Base-by-base conservation (phyloP, 306 rosid species). In the Glycine latifolia region DNA sequence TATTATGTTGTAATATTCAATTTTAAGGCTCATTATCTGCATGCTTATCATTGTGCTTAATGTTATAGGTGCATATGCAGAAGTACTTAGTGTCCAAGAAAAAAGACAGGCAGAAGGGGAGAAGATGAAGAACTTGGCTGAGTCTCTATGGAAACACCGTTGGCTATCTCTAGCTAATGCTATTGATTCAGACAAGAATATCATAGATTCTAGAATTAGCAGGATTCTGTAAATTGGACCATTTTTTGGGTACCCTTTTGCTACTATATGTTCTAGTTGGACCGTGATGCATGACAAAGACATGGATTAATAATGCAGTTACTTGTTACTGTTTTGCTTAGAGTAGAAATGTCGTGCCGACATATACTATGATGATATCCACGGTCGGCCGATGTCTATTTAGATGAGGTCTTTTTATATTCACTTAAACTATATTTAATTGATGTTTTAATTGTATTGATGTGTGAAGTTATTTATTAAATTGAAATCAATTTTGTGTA, bases 101-200 rank as follows among this genome's bases (percentile, higher is more conserved):
- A 89, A 91, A 69, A 87, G 99, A 76, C 89, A 89, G 88, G 84
- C 37, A 72, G 91, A 95, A 89, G 99, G 92, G 79, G 89, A 87
- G 65, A 80, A 80, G 80, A 74, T 89, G 83, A 89, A 75, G 87
- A 81, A 43, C 41, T 88, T 92, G 91, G 95, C 97, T 0, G 88
- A 88, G 86, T 79, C 69, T 54, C 58, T 81, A 62, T 91, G 97
- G 98, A 80, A 76, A 75, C 89, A 95, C 82, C 85, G 75, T 78
- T 76, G 93, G 82, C 62, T 95, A 62, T 91, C 96, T 31, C 80
- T 95, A 66, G 91, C 89, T 3, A 94, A 95, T 59, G 93, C 91
- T 37, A 86, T 95, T 12, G 91, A 84, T 16, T 31, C 87, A 7
- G 80, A 87, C 58, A 70, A 85, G 69, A 70, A 67, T 67, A 81